A percentile compares a stretch with the other conserved stretches of the same genome.
Evolutionary conservation across 2,329 filamentous ascomycete species (phyloP).

Genomic region (Scedosporium minutisporum): DNA sequence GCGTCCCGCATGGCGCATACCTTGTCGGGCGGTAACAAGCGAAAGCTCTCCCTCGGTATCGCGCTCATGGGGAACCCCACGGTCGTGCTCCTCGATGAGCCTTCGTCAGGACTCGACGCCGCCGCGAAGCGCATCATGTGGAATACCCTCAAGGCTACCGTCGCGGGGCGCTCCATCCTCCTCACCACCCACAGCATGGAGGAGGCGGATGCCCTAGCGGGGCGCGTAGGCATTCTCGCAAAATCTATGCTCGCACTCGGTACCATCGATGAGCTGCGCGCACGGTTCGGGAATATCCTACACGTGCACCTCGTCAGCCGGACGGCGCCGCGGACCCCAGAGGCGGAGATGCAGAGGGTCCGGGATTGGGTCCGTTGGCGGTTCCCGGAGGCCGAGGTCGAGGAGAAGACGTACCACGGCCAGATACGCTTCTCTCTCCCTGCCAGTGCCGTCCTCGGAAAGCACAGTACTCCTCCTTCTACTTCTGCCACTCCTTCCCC

Average conservation of each 20-base stretch:
- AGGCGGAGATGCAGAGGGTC: constrained; percentile 58
- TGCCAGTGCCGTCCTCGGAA: constrained; percentile 25
- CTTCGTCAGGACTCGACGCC: constrained; percentile 79
- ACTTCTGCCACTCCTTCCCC: not conserved
- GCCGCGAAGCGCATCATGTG: constrained; percentile 90
- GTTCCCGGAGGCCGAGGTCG: constrained; percentile 58
- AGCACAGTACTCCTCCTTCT: not conserved
- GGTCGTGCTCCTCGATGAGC: constrained; percentile 82
- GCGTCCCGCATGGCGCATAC: constrained; percentile 65
- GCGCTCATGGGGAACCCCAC: constrained; percentile 87
- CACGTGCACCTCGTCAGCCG: constrained; percentile 73
- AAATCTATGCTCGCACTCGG: constrained; percentile 78
- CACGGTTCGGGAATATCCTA: constrained; percentile 66
- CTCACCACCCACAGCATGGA: constrained; percentile 94
- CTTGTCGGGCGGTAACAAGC: constrained; percentile 82
- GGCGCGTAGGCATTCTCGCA: constrained; percentile 77
- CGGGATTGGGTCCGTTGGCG: constrained; percentile 52
- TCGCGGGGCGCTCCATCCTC: constrained; percentile 69
- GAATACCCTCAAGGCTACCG: constrained; percentile 67
- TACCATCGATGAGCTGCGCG: constrained; percentile 60
- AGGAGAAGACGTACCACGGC: constrained; percentile 69
- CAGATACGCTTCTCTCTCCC: constrained; percentile 79
- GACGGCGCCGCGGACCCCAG: constrained; percentile 62
- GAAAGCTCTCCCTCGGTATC: constrained; percentile 83
- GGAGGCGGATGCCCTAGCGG: constrained; percentile 81